phyloP scores from a whole-genome alignment of 352 stramenopile genomes.

The Globisporangium paroecandrum region DNA sequence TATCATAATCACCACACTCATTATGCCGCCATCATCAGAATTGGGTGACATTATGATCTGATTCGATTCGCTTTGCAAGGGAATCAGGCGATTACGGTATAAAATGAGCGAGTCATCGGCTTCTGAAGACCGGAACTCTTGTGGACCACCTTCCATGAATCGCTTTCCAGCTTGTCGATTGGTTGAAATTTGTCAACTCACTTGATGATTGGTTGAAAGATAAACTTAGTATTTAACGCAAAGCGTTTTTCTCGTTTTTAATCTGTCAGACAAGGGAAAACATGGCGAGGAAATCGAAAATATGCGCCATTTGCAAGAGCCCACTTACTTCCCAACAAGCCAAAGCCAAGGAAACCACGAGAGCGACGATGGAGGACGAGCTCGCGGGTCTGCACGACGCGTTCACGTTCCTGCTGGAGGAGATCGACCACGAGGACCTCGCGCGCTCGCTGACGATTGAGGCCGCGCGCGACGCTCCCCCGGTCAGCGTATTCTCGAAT shows the following conservation, averaged over 20 bases:
- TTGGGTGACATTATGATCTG: too few species aligned
- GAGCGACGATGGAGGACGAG: constrained; percentile 5
- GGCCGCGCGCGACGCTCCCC: background rate
- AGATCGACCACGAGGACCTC: constrained; percentile 18
- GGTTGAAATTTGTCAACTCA: background rate
- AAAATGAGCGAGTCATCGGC: background rate
- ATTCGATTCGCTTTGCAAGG: background rate
- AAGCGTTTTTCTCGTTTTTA: background rate
- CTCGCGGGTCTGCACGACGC: constrained; percentile 6
- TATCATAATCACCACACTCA: too few species aligned
- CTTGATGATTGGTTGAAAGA: background rate
- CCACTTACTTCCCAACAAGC: background rate
- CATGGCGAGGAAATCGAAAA: background rate
- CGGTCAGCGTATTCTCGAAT: background rate
- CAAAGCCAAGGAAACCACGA: background rate
- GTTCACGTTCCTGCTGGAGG: constrained; percentile 12
- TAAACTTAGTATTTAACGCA: background rate
- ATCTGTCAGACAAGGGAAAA: too few species aligned
- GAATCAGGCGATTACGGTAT: background rate
- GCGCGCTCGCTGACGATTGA: constrained; percentile 3
- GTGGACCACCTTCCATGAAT: background rate
- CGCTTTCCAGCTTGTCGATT: background rate
- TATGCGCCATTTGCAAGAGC: background rate
- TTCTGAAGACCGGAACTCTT: background rate
- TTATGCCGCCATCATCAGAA: background rate